Base-by-base conservation (phyloP, 208 protist genomes). In the Leishmania aethiopica region DNA sequence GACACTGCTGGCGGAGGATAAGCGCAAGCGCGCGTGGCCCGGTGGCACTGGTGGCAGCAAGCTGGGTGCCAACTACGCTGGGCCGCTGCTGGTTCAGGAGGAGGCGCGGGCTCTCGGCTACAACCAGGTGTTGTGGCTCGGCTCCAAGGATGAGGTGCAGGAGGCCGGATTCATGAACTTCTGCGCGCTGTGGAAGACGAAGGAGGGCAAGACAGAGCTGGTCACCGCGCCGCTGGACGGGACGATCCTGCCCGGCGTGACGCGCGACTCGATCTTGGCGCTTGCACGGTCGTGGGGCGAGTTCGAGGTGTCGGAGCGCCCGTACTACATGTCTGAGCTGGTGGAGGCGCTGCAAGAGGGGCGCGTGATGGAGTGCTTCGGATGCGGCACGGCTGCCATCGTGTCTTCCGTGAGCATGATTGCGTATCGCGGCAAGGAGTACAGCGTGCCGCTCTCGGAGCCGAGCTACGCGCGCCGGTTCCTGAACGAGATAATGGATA, bases 91-190 rank as follows among this genome's bases (percentile, higher is more conserved):
- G 28, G 88, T 91, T 40, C 95, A 99, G 88, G 62, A 90, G 40
- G 84, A 97, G 53, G 99, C 98, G 13, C 84, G 84, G 11, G 85
- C 91, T n/a, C 83, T 93, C 49, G 99, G 99, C 57, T 99, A 96
- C 88, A 80, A 88, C 35, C 99, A 99, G 91, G 92, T 99, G 40
- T 82, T 99, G 47, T 99, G 99, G 99, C 94, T 99, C 15, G 97
- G 97, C 35, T 82, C 98, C 15, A 84, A 97, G 45, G 83, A 96
- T 32, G 79, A 99, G 49, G 86, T 99, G 72, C 99, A 99, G 59
- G 99, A 99, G 90, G 99, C 99, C 10, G 98, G 98, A 25, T 94
- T 98, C 25, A 99, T 99, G 98, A 99, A 99, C 88, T 99, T 99
- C 83, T 91, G 93, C 32, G 88, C 97, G n/a, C 81, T 99, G 75